Conservation (phyloP, 2,329 filamentous ascomycete species). For the Fusarium pininemorale region DNA sequence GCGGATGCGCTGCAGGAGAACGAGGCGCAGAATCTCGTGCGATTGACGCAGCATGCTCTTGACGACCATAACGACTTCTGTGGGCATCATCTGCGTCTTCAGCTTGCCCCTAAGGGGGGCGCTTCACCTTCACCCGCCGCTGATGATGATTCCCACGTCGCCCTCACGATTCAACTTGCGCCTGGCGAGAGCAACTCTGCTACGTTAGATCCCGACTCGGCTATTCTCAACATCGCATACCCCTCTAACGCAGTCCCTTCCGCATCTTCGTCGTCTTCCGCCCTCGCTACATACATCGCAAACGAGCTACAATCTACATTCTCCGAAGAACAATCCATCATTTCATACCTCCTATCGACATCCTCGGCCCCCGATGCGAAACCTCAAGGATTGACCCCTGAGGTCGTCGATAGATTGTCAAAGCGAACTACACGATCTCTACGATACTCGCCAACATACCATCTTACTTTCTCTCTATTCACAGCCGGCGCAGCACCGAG, state of each 20-base stretch:
- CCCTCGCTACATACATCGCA: constrained; percentile 80
- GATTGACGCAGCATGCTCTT: constrained; percentile 84
- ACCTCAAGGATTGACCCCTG: constrained; percentile 58
- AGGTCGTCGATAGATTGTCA: constrained; percentile 64
- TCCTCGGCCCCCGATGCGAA: constrained; percentile 58
- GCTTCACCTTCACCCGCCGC: constrained; percentile 31
- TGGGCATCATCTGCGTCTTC: constrained; percentile 77
- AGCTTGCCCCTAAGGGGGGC: constrained; percentile 45
- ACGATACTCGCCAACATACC: constrained; percentile 93
- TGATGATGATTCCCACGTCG: constrained; percentile 60
- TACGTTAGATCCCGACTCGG: constrained; percentile 72
- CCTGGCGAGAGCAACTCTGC: constrained; percentile 70
- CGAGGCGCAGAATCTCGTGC: constrained; percentile 78
- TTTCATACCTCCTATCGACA: constrained; percentile 76
- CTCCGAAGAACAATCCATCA: constrained; percentile 86
- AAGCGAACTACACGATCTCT: constrained; percentile 85
- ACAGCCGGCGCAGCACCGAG: constrained; percentile 81
- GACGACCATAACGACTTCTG: constrained; percentile 89
- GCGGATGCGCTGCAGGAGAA: constrained; percentile 70
- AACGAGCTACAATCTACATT: constrained; percentile 81
- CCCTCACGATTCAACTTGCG: constrained; percentile 75
- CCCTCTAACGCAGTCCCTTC: constrained; percentile 73
- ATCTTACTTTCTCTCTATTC: constrained; percentile 95
- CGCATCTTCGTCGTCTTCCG: constrained; percentile 73
- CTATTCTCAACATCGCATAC: constrained; percentile 82